phyloP scores from a whole-genome alignment of 495 filamentous ascomycete genomes.

The Penicillium angulare region DNA sequence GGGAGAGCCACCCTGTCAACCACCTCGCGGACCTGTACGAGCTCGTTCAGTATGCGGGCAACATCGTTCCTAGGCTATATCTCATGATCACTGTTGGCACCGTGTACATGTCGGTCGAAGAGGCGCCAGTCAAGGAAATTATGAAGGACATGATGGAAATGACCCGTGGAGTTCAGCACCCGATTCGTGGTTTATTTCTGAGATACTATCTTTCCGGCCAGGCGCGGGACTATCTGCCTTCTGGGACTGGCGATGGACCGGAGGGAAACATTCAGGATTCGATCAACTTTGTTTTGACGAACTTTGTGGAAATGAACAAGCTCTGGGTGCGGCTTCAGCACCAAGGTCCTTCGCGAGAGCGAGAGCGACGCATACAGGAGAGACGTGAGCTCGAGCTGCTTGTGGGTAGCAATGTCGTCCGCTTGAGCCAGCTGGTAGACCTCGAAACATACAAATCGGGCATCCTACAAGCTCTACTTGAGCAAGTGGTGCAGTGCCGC shows the following conservation, averaged over 20 bases:
- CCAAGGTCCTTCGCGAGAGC: constrained; percentile 92
- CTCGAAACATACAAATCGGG: constrained; percentile 88
- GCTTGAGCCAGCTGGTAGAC: constrained; percentile 93
- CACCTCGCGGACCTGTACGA: constrained; percentile 98
- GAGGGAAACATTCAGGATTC: constrained; percentile 97
- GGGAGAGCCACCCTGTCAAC: constrained; percentile 95
- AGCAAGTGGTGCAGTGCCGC: constrained; percentile 96
- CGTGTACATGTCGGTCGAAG: constrained; percentile 97
- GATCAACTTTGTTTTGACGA: constrained; percentile 94
- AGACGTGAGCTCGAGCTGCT: constrained; percentile 91
- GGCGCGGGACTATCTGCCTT: constrained; percentile 82
- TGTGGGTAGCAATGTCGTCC: constrained; percentile 92
- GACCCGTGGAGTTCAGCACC: constrained; percentile 96
- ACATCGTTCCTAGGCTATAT: constrained; percentile 94
- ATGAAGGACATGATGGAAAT: constrained; percentile 99
- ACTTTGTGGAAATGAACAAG: constrained; percentile 99
- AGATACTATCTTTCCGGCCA: constrained; percentile 95
- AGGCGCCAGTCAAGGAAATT: constrained; percentile 98
- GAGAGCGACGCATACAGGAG: constrained; percentile 90
- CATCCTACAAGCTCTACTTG: constrained; percentile 83
- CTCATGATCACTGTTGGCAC: constrained; percentile 99
- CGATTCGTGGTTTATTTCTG: constrained; percentile 89
- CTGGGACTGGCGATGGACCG: constrained; percentile 79
- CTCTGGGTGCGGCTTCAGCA: constrained; percentile 97
- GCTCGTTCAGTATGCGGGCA: constrained; percentile 97